phyloP scores from a whole-genome alignment of 1,284 basidiomycete species.

The Heterobasidion parviporum region DNA sequence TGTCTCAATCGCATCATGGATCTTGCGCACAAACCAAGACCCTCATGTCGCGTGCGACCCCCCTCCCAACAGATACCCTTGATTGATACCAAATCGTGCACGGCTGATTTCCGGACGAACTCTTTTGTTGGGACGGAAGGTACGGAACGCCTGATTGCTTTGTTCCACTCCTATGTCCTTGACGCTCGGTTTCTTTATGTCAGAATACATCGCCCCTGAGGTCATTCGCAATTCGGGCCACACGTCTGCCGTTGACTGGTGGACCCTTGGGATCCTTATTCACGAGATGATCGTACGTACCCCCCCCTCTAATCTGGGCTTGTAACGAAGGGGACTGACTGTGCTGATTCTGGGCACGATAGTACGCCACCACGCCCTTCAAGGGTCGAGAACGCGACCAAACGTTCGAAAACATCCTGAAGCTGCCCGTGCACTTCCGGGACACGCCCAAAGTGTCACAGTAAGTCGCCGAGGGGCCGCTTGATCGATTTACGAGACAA shows the following conservation, averaged over 20 bases:
- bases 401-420: slow-evolving; percentile 94
- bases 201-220: slow-evolving; percentile 98
- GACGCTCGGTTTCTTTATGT: slow-evolving; percentile 2
- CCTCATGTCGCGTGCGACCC: neutral
- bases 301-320: neutral
- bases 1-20: slow-evolving; percentile 11
- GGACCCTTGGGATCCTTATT: slow-evolving; percentile 97
- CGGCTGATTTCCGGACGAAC: slow-evolving; percentile 96
- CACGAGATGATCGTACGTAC: slow-evolving; percentile 98
- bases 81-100: slow-evolving; percentile 96
- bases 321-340: neutral
- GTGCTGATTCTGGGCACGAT: slow-evolving; percentile 7
- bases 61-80: slow-evolving; percentile 56
- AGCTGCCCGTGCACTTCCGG: slow-evolving; percentile 82
- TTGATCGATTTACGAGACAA: neutral
- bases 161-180: neutral
- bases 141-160: slow-evolving; percentile 24
- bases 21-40: neutral
- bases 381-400: slow-evolving; percentile 93
- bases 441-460: slow-evolving; percentile 80
- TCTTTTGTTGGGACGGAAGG: slow-evolving; percentile 99
- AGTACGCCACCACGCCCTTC: slow-evolving; percentile 98
- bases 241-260: slow-evolving; percentile 99
- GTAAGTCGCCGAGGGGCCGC: slow-evolving; percentile 33
- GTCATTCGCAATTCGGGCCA: slow-evolving; percentile 98